Evolutionary conservation across 1,284 basidiomycete genomes (phyloP).

Genomic region (Puccinia novopanici): DNA sequence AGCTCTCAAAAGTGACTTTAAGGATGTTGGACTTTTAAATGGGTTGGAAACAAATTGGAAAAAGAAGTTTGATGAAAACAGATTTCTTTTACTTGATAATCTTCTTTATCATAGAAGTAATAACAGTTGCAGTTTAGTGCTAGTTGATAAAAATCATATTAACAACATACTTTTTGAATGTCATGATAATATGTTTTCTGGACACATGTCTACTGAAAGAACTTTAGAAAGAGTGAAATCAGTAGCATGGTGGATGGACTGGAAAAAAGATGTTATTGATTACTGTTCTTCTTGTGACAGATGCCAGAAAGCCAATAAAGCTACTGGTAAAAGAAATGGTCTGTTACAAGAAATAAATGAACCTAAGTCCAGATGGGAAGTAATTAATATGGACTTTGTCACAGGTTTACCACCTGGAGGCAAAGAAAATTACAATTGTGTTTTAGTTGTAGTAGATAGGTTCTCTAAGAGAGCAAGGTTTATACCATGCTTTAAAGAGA

Average conservation of each 20-base stretch:
- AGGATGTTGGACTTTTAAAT: too few species aligned
- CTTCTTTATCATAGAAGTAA: too few species aligned
- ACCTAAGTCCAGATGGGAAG: not conserved
- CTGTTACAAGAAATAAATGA: not conserved
- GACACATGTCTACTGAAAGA: not conserved
- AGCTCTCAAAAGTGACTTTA: too few species aligned
- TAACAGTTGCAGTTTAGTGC: too few species aligned
- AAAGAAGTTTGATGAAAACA: too few species aligned
- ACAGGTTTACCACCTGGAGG: not conserved
- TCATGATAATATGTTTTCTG: too few species aligned
- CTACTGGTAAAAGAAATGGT: conserved; percentile 2
- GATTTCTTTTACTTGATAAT: too few species aligned
- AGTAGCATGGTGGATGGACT: not conserved
- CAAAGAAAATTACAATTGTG: not conserved
- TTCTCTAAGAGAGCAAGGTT: not conserved
- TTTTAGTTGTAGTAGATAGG: not conserved
- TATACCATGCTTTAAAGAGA: conserved; percentile 10
- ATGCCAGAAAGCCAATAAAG: not conserved
- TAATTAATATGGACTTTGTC: conserved; percentile 18
- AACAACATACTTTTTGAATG: too few species aligned
- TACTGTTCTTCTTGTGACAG: too few species aligned
- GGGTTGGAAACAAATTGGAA: too few species aligned
- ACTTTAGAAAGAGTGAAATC: not conserved
- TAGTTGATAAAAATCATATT: too few species aligned
- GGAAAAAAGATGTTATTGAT: not conserved